These are phyloP conservation scores for Cutaneotrichosporon sp. DNA, from an alignment of 1,284 basidiomycete genomes.

Conservation along the genomic window DNA sequence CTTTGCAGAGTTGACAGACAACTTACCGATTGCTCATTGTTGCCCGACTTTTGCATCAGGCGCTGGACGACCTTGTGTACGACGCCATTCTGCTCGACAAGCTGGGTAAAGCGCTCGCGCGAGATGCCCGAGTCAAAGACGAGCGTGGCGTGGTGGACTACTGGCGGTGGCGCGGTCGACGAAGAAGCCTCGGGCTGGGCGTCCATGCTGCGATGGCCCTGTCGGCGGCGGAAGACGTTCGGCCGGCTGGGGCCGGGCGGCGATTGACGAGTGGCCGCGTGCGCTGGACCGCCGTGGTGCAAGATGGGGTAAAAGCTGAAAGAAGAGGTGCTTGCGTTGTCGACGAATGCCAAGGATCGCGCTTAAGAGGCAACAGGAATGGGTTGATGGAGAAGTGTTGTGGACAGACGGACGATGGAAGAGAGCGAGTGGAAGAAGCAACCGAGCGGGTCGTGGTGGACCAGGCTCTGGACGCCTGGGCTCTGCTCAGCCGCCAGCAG, in stretches of 20 bases:
- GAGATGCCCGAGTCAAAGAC: conserved; percentile 39
- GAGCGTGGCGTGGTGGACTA: conserved; percentile 28
- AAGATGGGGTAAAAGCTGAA: background rate
- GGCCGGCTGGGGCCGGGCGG: too few relatives aligned
- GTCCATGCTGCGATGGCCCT: conserved; percentile 16
- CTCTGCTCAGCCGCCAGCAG: too few relatives aligned
- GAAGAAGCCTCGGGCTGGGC: conserved; percentile 34
- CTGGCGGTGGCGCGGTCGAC: conserved; percentile 18
- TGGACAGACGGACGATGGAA: too few relatives aligned
- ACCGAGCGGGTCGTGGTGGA: too few relatives aligned
- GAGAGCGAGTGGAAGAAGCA: too few relatives aligned
- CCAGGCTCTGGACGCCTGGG: too few relatives aligned
- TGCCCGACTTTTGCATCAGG: conserved; percentile 40
- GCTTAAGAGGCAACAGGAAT: too few relatives aligned
- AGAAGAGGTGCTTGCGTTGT: too few relatives aligned
- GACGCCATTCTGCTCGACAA: conserved; percentile 36
- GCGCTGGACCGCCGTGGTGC: background rate
- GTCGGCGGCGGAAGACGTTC: background rate
- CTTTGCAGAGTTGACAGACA: background rate
- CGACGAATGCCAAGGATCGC: too few relatives aligned
- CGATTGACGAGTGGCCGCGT: background rate
- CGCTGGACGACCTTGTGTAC: conserved; percentile 40
- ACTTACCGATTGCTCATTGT: conserved; percentile 27
- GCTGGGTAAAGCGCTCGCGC: conserved; percentile 28
- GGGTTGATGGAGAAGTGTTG: too few relatives aligned